Conservation (phyloP, 2,329 filamentous ascomycete genomes). For the Fusarium ramigenum region DNA sequence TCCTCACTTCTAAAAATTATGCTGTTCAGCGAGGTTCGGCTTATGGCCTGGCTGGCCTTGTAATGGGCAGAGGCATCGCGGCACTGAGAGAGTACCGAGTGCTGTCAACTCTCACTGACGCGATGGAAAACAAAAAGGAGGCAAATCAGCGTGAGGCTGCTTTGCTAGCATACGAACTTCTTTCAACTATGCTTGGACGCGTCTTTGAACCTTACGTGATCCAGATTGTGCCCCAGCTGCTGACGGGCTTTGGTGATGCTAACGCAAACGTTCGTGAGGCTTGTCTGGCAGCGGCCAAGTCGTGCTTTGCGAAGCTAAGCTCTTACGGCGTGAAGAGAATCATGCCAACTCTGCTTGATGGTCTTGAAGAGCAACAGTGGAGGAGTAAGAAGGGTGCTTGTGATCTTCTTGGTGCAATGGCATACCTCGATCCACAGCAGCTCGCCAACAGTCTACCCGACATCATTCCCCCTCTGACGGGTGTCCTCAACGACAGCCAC, state of each 20-base stretch:
- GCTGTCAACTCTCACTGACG: slow-evolving; percentile 80
- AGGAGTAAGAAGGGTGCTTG: slow-evolving; percentile 98
- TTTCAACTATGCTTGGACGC: slow-evolving; percentile 85
- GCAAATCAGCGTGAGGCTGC: slow-evolving; percentile 87
- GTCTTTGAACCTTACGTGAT: slow-evolving; percentile 97
- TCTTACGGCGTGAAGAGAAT: slow-evolving; percentile 97
- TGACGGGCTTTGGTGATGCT: slow-evolving; percentile 88
- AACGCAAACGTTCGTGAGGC: slow-evolving; percentile 91
- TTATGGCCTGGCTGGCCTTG: slow-evolving; percentile 91
- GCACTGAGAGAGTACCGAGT: slow-evolving; percentile 87
- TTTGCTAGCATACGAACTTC: slow-evolving; percentile 87
- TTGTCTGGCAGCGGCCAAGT: slow-evolving; percentile 91
- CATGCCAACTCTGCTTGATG: slow-evolving; percentile 87
- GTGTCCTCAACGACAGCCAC: slow-evolving; percentile 95
- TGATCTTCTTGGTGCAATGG: slow-evolving; percentile 96
- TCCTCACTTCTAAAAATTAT: slow-evolving; percentile 91
- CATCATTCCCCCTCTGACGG: slow-evolving; percentile 94
- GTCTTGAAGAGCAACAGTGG: slow-evolving; percentile 95
- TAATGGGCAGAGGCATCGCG: slow-evolving; percentile 86
- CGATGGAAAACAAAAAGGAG: slow-evolving; percentile 96
- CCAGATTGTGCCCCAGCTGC: slow-evolving; percentile 89
- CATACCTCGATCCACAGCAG: slow-evolving; percentile 95
- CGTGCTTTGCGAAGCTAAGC: slow-evolving; percentile 91
- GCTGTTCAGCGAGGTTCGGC: slow-evolving; percentile 92
- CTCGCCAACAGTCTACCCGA: slow-evolving; percentile 91